These are phyloP conservation scores for Petrea volubilis DNA, from an alignment of 257 asterid genomes.

Conservation along the genomic window DNA sequence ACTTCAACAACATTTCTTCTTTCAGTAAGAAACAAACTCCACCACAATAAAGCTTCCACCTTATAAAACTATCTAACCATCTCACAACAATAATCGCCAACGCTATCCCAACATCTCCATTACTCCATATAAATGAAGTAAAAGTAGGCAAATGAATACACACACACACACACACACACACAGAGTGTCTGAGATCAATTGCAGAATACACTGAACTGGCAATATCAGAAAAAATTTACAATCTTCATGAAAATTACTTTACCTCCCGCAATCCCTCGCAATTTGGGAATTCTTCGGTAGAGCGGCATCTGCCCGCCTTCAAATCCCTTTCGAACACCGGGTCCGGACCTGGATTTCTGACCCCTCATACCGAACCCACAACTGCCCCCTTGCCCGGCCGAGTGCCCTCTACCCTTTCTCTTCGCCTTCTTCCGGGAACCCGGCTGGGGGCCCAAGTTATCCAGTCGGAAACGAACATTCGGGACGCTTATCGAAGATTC, in stretches of 20 bases:
- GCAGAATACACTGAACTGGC: not conserved
- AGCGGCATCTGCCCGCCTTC: constrained; percentile 89
- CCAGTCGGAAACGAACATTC: constrained; percentile 60
- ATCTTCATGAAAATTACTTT: not conserved
- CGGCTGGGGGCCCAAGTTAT: constrained; percentile 93
- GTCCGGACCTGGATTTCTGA: constrained; percentile 99
- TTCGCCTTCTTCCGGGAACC: constrained; percentile 76
- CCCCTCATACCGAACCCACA: constrained; percentile 85
- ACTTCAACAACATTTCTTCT: not conserved
- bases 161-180: too few species aligned
- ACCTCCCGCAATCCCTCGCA: constrained; percentile 99
- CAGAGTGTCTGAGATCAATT: too few species aligned
- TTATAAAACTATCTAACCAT: not conserved
- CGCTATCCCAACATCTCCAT: constrained; percentile 10
- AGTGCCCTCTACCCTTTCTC: constrained; percentile 93
- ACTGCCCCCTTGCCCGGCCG: constrained; percentile 98
- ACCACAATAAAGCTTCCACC: not conserved
- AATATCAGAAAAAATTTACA: not conserved
- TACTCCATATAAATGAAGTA: not conserved
- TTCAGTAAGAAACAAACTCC: not conserved
- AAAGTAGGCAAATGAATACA: not conserved
- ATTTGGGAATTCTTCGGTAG: constrained; percentile 78
- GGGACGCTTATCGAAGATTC: constrained; percentile 14
- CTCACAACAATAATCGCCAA: constrained; percentile 6
- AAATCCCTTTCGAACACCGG: constrained; percentile 63